Evolutionary conservation across 805 yeast species (phyloP), one percentile per base, ranked within the genome.

Genomic region (Saccharomycopsis vini): DNA sequence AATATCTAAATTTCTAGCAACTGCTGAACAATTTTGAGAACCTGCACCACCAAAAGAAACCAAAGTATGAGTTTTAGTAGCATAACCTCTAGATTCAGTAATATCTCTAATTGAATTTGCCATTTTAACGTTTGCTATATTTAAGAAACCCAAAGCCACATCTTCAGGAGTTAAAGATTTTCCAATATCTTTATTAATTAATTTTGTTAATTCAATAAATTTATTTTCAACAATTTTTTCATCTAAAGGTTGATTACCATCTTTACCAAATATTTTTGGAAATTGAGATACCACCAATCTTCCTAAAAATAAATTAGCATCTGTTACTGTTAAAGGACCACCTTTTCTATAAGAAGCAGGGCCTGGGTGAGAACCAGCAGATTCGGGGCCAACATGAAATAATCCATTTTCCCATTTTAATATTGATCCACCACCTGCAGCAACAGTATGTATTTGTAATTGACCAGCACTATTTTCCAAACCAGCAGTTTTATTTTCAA

Each of bases 11-110:
- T 59, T 61, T 49, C 59, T 58, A 5, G 73, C 72, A 40, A 70
- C 59, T 3, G 69, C 60, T n/a, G 61, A 59, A 26, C 71, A 66
- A 52, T 67, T 67, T 53, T 70, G 75, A 24, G 72, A 72, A 47
- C 74, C 75, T 38, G 73, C 71, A 44, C 74, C 75, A 44, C 75
- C 75, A 52, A 70, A 70, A 2, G 71, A 63, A 4, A 71, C 72
- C 44, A 70, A 55, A 22, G 61, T 62, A 51, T 70, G 73, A 35
- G 65, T 64, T 39, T 66, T 50, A 15, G 65, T 64, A 46, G 61
- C 66, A 45, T 59, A 66, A 28, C 75, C 75, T 51, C 64, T 65
- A 15, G 69, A 62, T 49, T 69, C 75, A 1, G 75, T 69, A 42
- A 70, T 53, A 36, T 62, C 68, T 47, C 73, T 62, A 41, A 70